Evolutionary conservation across 352 stramenopile species (phyloP), one percentile per base, ranked within the genome.

Genomic region (Phytophthora europaea): DNA sequence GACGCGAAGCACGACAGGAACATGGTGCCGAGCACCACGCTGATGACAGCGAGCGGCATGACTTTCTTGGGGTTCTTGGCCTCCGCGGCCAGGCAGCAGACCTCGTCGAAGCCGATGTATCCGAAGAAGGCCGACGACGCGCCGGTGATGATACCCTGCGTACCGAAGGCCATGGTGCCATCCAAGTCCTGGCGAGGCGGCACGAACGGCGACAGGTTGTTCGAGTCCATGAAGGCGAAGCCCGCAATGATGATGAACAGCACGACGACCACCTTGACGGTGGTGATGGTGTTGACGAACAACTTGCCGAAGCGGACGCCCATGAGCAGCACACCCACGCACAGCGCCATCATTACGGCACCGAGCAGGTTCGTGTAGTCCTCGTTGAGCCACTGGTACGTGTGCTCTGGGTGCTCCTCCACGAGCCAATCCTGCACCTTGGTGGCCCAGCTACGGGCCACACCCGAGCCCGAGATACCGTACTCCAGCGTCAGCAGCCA

Each of bases 81-180:
- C 69, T 96, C 89, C 22, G 86, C 89, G 8, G 92, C 89, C 16
- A 98, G 71, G 77, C 93, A 98, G 73, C 92, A 98, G 23, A 99
- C 89, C 72, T 98, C 95, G 78, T 99, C 97, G 75, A 98, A 99
- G n/a, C 97, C 97, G 33, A 99, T 81, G 77, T 97, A 98, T 13
- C 95, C 95, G 80, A 98, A 98, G 81, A 98, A 98, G 15, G 91
- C 94, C 16, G 89, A 89, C 18, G 93, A 95, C 1, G 90, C 81
- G 26, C 91, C 93, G 15, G 74, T 81, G 65, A 98, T 83, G 48
- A 98, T 79, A 36, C 90, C 89, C 43, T 82, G 72, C 0, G 62
- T 34, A 10, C 90, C 89, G 38, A 82, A 90, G 3, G 68, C 52
- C 56, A 78, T 73, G 3, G 70, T 70, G 18, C 70, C 65, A 15